Evolutionary conservation across 257 asterid genomes (phyloP).

Genomic region (Primulina tabacum): DNA sequence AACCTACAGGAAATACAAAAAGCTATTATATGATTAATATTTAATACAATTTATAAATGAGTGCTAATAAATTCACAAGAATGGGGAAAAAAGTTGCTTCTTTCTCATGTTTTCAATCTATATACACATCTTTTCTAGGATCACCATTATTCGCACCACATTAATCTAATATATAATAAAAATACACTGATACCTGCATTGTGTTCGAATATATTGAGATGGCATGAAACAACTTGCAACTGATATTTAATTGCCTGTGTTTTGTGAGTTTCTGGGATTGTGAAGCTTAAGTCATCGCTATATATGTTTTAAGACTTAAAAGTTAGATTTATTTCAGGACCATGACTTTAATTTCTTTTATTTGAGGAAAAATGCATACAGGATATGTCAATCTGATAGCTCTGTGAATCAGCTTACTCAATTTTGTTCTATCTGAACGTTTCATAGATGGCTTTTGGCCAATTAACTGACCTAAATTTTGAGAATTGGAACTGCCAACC

Average conservation of each 20-base stretch:
- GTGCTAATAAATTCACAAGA: conserved; percentile 7
- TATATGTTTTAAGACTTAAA: not conserved
- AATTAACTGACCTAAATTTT: not conserved
- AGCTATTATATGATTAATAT: conserved; percentile 20
- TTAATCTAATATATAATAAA: not conserved
- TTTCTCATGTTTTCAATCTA: not conserved
- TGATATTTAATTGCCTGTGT: not conserved
- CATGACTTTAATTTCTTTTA: not conserved
- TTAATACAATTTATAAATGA: not conserved
- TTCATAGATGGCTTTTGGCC: not conserved
- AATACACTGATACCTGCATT: conserved; percentile 10
- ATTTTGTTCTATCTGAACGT: not conserved
- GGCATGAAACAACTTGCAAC: conserved; percentile 16
- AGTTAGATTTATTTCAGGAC: not conserved
- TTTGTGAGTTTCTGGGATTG: not conserved
- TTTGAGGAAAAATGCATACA: not conserved
- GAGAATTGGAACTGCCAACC: not conserved
- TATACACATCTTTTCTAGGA: conserved; percentile 1
- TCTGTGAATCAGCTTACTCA: not conserved
- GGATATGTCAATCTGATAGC: not conserved
- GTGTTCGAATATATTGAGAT: conserved; percentile 9
- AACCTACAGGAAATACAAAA: conserved; percentile 31
- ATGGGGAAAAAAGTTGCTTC: not conserved
- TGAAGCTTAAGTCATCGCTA: not conserved
- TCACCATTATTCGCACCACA: not conserved